Percentiles rank a stretch among this genome's conserved stretches.
Evolutionary conservation across 305 asterid genomes (phyloP).

Genomic region (Rubia balearica): DNA sequence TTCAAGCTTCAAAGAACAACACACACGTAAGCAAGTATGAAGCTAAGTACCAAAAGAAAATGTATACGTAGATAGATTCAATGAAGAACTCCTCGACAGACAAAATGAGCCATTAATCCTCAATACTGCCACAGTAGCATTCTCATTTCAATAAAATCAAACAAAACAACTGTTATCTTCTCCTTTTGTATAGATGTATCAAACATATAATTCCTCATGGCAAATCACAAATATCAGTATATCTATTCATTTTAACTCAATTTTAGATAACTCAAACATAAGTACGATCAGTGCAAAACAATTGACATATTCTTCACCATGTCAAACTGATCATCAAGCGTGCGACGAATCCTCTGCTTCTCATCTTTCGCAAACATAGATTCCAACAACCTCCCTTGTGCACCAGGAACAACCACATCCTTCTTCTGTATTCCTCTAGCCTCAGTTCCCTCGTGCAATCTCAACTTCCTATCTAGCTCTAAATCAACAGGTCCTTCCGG

Average conservation of each 20-base stretch:
- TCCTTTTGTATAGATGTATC: not conserved
- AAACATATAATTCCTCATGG: not conserved
- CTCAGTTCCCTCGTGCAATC: constrained; percentile 18
- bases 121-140: no score
- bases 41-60: not conserved
- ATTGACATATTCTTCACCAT: constrained; percentile 32
- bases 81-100: not conserved
- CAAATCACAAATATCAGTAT: not conserved
- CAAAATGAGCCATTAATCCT: not conserved
- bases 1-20: constrained; percentile 47
- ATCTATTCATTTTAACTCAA: not conserved
- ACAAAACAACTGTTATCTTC: not conserved
- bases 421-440: constrained; percentile 16
- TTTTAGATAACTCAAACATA: not conserved
- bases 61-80: not conserved
- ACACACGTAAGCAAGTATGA: constrained; percentile 16
- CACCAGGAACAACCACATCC: constrained; percentile 20
- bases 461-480: constrained; percentile 30
- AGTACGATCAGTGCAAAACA: not conserved
- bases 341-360: constrained; percentile 55
- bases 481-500: constrained; percentile 37
- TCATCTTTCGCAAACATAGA: constrained; percentile 20
- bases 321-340: constrained; percentile 84
- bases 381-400: constrained; percentile 16
- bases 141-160: not conserved